phyloP scores from a whole-genome alignment of 352 stramenopile genomes.

The Phytophthora chlamydospora region DNA sequence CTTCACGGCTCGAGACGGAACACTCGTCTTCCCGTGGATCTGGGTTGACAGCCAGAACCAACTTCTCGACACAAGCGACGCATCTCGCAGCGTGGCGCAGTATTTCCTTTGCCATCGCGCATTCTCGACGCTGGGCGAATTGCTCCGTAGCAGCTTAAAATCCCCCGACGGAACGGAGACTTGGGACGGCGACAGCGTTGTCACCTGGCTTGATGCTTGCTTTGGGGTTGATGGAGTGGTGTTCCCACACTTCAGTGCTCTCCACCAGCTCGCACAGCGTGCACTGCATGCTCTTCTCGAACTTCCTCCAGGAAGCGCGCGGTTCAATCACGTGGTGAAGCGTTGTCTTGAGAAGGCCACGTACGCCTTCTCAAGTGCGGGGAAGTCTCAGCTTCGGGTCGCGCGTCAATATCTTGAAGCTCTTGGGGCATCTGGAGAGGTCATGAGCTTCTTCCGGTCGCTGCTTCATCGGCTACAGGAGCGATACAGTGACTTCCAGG shows the following conservation, averaged over 20 bases:
- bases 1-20: conserved; percentile 29
- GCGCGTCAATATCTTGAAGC: conserved; percentile 35
- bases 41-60: conserved; percentile 52
- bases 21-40: conserved; percentile 43
- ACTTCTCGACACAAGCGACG: conserved; percentile 1
- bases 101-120: conserved; percentile 35
- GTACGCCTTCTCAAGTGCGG: conserved; percentile 16
- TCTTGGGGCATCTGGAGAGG: conserved; percentile 26
- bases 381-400: conserved; percentile 13
- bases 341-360: conserved; percentile 35
- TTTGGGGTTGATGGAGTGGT: conserved; percentile 44
- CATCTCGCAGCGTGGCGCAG: conserved; percentile 28
- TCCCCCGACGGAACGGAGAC: conserved; percentile 6
- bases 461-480: conserved; percentile 37
- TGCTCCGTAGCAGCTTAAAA: conserved; percentile 32
- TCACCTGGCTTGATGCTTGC: conserved; percentile 67
- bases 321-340: conserved; percentile 27
- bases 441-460: conserved; percentile 28
- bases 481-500: conserved; percentile 7
- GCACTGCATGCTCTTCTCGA: conserved; percentile 41
- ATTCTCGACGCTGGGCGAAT: conserved; percentile 34
- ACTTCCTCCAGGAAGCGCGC: conserved; percentile 20
- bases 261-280: conserved; percentile 48
- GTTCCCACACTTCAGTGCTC: conserved; percentile 47
- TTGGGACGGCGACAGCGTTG: conserved; percentile 24